Evolutionary conservation across 257 asterid genomes (phyloP), one percentile per base, ranked within the genome.

Genomic region (Thymus mandschuricus): DNA sequence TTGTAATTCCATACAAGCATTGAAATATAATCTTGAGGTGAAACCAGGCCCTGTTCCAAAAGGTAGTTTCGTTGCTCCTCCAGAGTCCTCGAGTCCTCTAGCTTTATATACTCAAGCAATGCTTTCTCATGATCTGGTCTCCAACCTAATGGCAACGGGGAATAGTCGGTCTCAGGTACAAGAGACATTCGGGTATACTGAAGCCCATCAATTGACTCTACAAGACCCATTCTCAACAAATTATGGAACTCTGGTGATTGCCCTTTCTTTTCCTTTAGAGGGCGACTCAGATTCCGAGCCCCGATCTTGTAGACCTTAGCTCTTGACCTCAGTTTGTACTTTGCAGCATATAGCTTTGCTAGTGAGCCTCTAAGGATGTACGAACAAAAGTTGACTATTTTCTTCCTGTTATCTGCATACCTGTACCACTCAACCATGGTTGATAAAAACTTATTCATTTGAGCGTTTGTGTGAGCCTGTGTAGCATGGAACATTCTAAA

Each of bases 401-500:
- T 94, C 84, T 94, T 94, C 84, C 99, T 83, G 78, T 94, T 91
- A 76, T 89, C 98, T 15, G 99, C 99, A 77, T 91, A 94, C 69
- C 99, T 82, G 58, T 91, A 94, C 99, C 99, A 94, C 86, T 94
- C 99, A 60, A 90, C 99, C 79, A 94, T 88, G 29, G 96, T 88
- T 29, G 92, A 71, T 83, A 94, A 85, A 45, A 94, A 77, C 83
- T 94, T 94, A 61, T 94, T 94, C 99, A 94, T 94, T 78, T 94
- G 99, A 56, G 99, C 95, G 79, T 94, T 94, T 55, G 99, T 89
- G 82, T 94, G 98, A 68, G 98, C 95, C 78, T 94, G 99, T 35
- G 98, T 94, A 69, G 99, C 98, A 78, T 94, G 99, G 67, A 94
- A 94, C 99, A 94, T 94, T 83, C 98, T 80, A 68, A 94, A 94